phyloP scores from a whole-genome alignment of 2,329 filamentous ascomycete genomes.

The Teratosphaeria zuluensis region DNA sequence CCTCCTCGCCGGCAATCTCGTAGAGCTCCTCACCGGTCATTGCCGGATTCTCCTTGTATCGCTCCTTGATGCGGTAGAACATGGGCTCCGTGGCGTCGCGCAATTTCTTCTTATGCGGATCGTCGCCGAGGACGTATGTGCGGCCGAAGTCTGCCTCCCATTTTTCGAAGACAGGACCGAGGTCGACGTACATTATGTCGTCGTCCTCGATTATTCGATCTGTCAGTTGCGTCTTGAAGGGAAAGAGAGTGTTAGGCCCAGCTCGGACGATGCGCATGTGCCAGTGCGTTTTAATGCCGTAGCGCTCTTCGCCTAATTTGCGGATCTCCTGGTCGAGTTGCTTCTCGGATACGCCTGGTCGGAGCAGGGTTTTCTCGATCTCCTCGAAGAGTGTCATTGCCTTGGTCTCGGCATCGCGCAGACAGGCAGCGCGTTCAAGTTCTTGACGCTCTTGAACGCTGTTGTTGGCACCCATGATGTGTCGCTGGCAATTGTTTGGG shows the following conservation, averaged over 20 bases:
- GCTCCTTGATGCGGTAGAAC: slow-evolving; percentile 37
- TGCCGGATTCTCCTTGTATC: slow-evolving; percentile 29
- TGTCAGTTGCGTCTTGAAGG: slow-evolving; percentile 41
- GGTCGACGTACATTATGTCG: slow-evolving; percentile 44
- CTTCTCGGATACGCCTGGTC: slow-evolving; percentile 41
- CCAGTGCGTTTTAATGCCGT: slow-evolving; percentile 42
- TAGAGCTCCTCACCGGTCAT: slow-evolving; percentile 43
- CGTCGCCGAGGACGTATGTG: slow-evolving; percentile 42
- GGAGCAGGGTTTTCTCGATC: slow-evolving; percentile 38
- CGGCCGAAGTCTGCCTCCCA: slow-evolving; percentile 48
- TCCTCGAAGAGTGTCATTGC: slow-evolving; percentile 38
- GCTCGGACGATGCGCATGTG: slow-evolving; percentile 44
- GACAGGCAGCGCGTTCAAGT: not conserved
- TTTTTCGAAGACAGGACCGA: slow-evolving; percentile 43
- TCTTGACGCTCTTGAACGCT: not conserved
- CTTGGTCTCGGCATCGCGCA: slow-evolving; percentile 20
- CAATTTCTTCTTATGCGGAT: slow-evolving; percentile 36
- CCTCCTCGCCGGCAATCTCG: slow-evolving; percentile 28
- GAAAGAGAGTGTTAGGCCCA: slow-evolving; percentile 40
- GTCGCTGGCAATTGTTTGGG: not conserved
- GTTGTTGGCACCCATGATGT: not conserved
- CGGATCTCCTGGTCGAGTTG: slow-evolving; percentile 40
- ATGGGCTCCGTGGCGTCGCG: slow-evolving; percentile 39
- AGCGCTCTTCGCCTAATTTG: slow-evolving; percentile 32
- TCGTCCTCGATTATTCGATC: slow-evolving; percentile 39